These are phyloP conservation scores for Entomortierella lignicola DNA, from an alignment of 192 early-diverging fungal species.

Conservation along the genomic window DNA sequence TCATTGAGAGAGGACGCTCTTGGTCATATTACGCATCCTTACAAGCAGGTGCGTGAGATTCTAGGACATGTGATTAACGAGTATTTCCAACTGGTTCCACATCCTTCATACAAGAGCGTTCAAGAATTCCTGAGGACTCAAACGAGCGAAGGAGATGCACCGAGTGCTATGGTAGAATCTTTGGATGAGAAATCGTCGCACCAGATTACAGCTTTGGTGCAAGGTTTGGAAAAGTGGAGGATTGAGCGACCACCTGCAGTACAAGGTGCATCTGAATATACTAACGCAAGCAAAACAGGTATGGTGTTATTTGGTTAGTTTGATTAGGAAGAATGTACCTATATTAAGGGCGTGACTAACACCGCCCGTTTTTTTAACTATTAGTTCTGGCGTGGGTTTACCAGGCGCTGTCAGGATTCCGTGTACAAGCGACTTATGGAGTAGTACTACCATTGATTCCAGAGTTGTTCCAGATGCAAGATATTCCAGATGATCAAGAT, in stretches of 20 bases:
- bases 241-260: constrained; percentile 50
- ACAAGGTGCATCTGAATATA: constrained; percentile 69
- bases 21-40: constrained; percentile 76
- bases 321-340: not conserved
- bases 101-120: constrained; percentile 66
- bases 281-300: constrained; percentile 83
- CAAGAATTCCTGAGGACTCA: constrained; percentile 44
- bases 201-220: constrained; percentile 39
- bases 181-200: constrained; percentile 37
- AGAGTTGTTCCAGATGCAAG: constrained; percentile 76
- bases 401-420: constrained; percentile 63
- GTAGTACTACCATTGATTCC: constrained; percentile 66
- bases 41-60: constrained; percentile 89
- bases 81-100: constrained; percentile 68
- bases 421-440: constrained; percentile 67
- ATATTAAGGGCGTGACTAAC: too few relatives aligned
- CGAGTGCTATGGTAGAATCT: constrained; percentile 42
- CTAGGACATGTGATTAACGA: constrained; percentile 80
- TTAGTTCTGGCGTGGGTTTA: constrained; percentile 77
- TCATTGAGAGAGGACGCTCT: constrained; percentile 62
- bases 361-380: too few relatives aligned
- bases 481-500: constrained; percentile 77
- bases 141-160: not conserved
- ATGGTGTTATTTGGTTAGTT: constrained; percentile 12
- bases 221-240: constrained; percentile 55